Evolutionary conservation across 441 rosid genomes (phyloP).

Genomic region (Kokia cookei): DNA sequence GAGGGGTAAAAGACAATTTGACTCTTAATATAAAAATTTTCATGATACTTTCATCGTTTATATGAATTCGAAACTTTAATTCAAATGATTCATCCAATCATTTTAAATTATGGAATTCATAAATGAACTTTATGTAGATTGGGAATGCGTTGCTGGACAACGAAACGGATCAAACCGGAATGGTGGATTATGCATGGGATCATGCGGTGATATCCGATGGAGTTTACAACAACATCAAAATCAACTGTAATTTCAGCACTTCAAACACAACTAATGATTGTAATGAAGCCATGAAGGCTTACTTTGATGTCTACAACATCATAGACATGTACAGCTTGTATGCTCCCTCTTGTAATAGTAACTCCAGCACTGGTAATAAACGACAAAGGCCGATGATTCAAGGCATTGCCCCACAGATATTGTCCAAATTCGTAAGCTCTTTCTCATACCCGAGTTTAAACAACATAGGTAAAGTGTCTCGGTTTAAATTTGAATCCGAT

Average conservation of each 20-base stretch:
- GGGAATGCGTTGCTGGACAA: slow-evolving; percentile 72
- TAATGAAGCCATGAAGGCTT: slow-evolving; percentile 23
- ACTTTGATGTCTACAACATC: slow-evolving; percentile 41
- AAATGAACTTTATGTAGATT: slow-evolving; percentile 27
- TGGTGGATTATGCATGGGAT: slow-evolving; percentile 73
- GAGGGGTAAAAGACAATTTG: no score
- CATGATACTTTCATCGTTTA: no score
- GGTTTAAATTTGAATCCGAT: background rate
- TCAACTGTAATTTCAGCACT: slow-evolving; percentile 42
- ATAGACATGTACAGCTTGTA: slow-evolving; percentile 80
- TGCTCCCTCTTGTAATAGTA: slow-evolving; percentile 33
- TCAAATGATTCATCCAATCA: background rate
- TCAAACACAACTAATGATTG: slow-evolving; percentile 20
- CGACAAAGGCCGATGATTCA: slow-evolving; percentile 22
- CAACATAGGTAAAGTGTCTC: background rate
- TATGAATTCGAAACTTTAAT: background rate
- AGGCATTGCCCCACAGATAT: slow-evolving; percentile 34
- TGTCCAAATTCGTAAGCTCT: slow-evolving; percentile 37
- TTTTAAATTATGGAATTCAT: background rate
- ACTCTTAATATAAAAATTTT: no score
- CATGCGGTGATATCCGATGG: slow-evolving; percentile 77
- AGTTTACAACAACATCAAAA: slow-evolving; percentile 33
- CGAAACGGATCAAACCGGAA: slow-evolving; percentile 61
- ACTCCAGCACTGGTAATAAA: slow-evolving; percentile 16
- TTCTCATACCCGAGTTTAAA: background rate